Base-by-base conservation (phyloP, 176 grass and related monocot genomes). In the Phragmites australis region DNA sequence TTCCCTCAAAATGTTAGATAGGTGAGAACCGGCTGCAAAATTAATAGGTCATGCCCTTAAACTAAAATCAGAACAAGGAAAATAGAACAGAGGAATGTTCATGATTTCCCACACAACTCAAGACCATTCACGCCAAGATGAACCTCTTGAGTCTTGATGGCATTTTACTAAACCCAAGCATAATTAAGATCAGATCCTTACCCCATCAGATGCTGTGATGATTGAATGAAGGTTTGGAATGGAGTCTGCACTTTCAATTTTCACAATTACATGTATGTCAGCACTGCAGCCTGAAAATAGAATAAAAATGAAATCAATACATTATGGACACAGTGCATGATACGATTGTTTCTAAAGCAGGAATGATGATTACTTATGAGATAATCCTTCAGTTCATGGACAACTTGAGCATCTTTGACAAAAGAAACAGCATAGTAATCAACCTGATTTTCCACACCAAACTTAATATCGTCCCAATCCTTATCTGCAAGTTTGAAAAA, bases 381-480 rank as follows among this genome's bases (percentile, higher is more conserved):
- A 85, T 95, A 99, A 88, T 90, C 88, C 82, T 99, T 99, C 75
- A 99, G 83, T 82, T 99, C 92, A 25, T 99, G 92, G 39, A 99
- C 96, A 83, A 99, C 96, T 91, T 91, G 74, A 74, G 96, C 96
- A 82, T 99, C 96, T 90, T 99, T 99, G 62, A 99, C 92, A 78
- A 99, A 99, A 70, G 96, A 99, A 83, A 99, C 96, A 45, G 96
- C 96, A 88, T 99, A 99, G 76, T 89, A 99, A 59, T 99, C 96
- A 70, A 99, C 96, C 79, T 99, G 87, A 70, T 95, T 99, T 58
- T 99, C 96, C 61, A 99, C 96, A 27, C 96, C 96, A 84, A 99
- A 99, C 75, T 95, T 99, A 65, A 99, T 99, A 78, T 99, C 96
- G n/a, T 99, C 96, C 96, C 96, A 99, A 69, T 99, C 96, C 84